Evolutionary conservation across 164 flowering plant species (phyloP).

Genomic region (Aristolochia contorta): DNA sequence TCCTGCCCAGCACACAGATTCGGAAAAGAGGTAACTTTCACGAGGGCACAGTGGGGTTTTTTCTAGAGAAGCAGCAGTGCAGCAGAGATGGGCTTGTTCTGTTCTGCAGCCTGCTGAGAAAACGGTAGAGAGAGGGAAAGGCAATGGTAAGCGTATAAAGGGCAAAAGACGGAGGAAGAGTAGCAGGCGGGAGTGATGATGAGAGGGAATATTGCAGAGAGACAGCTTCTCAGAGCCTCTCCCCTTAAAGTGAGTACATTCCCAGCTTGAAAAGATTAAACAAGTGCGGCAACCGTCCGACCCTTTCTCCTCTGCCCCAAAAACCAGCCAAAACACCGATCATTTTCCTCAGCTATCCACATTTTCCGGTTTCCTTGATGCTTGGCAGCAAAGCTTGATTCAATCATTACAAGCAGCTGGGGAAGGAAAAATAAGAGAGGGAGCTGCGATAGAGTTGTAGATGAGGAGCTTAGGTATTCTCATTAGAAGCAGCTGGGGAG

Average conservation of each 20-base stretch:
- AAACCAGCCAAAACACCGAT: constrained; percentile 12
- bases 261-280: constrained; percentile 19
- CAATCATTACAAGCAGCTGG: constrained; percentile 29
- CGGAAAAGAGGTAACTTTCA: background rate
- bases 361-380: constrained; percentile 53
- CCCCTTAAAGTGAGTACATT: constrained; percentile 17
- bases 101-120: background rate
- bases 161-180: constrained; percentile 1
- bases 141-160: background rate
- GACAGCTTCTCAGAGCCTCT: constrained; percentile 4
- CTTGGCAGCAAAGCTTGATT: constrained; percentile 39
- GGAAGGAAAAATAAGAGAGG: constrained; percentile 8
- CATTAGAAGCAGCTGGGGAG: no score
- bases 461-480: constrained; percentile 14
- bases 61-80: no score
- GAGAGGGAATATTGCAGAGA: constrained; percentile 12
- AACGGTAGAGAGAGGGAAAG: constrained; percentile 1
- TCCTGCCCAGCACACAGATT: background rate
- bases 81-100: background rate
- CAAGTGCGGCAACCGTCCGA: constrained; percentile 5
- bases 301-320: constrained; percentile 3
- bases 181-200: constrained; percentile 10
- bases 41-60: background rate
- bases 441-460: constrained; percentile 9
- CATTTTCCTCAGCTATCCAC: constrained; percentile 18